phyloP scores from a whole-genome alignment of 2,329 filamentous ascomycete genomes.

The Beauveria australis region DNA sequence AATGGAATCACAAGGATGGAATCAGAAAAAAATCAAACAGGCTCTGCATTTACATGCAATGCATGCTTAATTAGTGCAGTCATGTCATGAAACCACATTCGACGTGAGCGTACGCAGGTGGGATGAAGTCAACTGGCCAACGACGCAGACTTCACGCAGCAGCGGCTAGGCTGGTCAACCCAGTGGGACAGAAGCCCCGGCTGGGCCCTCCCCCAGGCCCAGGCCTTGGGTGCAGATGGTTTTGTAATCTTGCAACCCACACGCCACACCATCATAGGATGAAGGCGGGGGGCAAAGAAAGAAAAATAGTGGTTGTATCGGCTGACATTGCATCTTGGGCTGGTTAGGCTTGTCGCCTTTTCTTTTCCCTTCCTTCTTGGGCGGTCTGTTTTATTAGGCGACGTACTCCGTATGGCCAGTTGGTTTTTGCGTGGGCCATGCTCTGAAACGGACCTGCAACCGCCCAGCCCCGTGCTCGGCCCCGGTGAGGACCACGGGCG shows the following conservation, averaged over 20 bases:
- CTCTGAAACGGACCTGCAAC: slow-evolving; percentile 3
- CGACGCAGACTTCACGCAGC: not conserved
- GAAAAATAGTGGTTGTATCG: too few relatives aligned
- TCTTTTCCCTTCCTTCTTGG: not conserved
- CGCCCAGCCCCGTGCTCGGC: not conserved
- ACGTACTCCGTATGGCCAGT: not conserved
- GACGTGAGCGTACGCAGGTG: not conserved
- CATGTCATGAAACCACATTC: not conserved
- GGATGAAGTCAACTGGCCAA: not conserved
- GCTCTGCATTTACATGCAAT: too few relatives aligned
- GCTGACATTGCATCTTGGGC: too few relatives aligned
- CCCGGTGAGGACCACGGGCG: not conserved
- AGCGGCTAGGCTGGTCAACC: not conserved
- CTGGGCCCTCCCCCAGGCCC: not conserved
- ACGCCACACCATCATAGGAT: too few relatives aligned
- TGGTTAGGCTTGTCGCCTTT: too few relatives aligned
- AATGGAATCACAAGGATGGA: not conserved
- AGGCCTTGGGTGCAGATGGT: too few relatives aligned
- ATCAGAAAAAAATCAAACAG: too few relatives aligned
- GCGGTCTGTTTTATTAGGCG: not conserved
- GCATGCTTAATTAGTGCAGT: not conserved
- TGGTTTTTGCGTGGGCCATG: not conserved
- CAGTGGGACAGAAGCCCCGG: not conserved
- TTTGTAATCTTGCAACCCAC: too few relatives aligned
- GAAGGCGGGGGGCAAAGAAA: too few relatives aligned